phyloP scores from a whole-genome alignment of 148 eudicot genomes.

The Cornus florida region DNA sequence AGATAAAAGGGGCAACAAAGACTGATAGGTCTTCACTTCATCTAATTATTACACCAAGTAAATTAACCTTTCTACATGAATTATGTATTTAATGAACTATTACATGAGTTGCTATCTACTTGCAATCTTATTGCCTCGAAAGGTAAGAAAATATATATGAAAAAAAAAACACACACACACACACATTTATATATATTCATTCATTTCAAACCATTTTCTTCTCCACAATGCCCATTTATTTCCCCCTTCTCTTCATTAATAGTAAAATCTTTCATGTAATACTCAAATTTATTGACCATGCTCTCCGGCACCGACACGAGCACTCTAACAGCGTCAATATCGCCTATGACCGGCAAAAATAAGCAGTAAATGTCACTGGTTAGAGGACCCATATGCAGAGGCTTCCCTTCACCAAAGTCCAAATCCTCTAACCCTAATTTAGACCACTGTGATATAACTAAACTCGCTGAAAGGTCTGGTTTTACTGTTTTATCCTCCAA shows the following conservation, averaged over 20 bases:
- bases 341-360: conserved; percentile 63
- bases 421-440: conserved; percentile 71
- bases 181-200: neutral
- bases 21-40: no score
- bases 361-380: conserved; percentile 83
- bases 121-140: neutral
- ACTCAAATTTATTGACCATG: conserved; percentile 55
- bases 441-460: conserved; percentile 93
- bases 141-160: neutral
- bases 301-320: conserved; percentile 66
- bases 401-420: conserved; percentile 81
- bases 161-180: neutral
- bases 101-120: neutral
- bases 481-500: conserved; percentile 60
- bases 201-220: conserved; percentile 14
- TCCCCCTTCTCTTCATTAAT: conserved; percentile 31
- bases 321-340: conserved; percentile 55
- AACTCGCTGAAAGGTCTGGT: conserved; percentile 51
- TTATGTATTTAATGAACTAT: neutral
- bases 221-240: conserved; percentile 13
- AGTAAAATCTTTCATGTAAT: conserved; percentile 51
- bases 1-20: no score
- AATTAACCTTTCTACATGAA: neutral
- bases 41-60: neutral
- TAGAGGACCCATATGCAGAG: conserved; percentile 80